Conservation (phyloP, 768 basidiomycete genomes). For the Lyophyllum decastes region DNA sequence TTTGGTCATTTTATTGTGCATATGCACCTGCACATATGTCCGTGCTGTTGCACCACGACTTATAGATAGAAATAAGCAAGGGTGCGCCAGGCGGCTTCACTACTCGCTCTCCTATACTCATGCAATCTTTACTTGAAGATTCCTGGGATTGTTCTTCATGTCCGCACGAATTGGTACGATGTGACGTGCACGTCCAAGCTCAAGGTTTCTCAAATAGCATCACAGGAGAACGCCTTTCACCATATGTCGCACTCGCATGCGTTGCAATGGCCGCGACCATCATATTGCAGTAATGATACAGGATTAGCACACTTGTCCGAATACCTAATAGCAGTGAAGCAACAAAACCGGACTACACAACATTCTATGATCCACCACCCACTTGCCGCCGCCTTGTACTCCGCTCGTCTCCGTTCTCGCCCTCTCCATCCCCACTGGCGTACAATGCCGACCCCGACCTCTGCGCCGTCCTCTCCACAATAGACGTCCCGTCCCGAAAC, state of each 20-base stretch:
- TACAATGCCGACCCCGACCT: slow-evolving; percentile 57
- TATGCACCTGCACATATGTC: slow-evolving; percentile 97
- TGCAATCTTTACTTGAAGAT: slow-evolving; percentile 46
- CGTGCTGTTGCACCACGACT: slow-evolving; percentile 88
- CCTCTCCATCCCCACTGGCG: slow-evolving; percentile 30
- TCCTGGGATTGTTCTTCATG: slow-evolving; percentile 93
- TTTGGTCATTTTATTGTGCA: slow-evolving; percentile 88
- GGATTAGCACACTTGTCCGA: slow-evolving; percentile 17
- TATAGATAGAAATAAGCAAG: slow-evolving; percentile 92
- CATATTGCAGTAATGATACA: slow-evolving; percentile 33
- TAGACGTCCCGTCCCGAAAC: slow-evolving; percentile 91
- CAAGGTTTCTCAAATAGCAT: background rate
- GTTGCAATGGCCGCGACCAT: slow-evolving; percentile 88
- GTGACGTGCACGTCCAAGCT: background rate
- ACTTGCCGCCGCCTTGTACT: slow-evolving; percentile 29
- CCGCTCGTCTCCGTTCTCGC: slow-evolving; percentile 29
- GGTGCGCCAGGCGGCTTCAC: slow-evolving; percentile 52
- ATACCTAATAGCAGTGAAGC: slow-evolving; percentile 4
- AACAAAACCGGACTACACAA: background rate
- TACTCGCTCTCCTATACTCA: background rate
- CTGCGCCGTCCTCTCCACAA: slow-evolving; percentile 81
- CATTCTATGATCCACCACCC: slow-evolving; percentile 25
- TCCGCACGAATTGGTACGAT: slow-evolving; percentile 88
- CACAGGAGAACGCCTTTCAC: slow-evolving; percentile 91
- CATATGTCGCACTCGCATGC: slow-evolving; percentile 93